Percentiles rank a stretch among this genome's conserved stretches.
Conservation (phyloP, 495 filamentous ascomycete genomes). For the Staphylotrichum tortipilum region DNA sequence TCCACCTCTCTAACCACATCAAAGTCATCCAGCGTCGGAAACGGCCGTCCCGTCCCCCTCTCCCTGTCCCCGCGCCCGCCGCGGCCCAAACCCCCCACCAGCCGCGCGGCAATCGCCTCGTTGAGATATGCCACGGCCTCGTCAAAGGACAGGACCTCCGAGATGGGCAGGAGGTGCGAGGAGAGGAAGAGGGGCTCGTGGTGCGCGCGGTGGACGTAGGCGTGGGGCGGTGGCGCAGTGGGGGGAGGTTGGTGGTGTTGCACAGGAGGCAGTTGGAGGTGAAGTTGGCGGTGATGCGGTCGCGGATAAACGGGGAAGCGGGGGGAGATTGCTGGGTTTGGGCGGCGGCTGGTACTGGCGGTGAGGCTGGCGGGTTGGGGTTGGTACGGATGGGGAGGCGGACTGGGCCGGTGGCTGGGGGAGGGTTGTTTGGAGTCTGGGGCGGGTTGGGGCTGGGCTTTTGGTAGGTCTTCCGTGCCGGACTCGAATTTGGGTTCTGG, state of each 20-base stretch:
- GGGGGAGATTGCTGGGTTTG: background rate
- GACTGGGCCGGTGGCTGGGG: too few relatives aligned
- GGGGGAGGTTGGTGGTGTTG: background rate
- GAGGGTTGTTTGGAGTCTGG: background rate
- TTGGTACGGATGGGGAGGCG: background rate
- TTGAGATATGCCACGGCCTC: slow-evolving; percentile 6
- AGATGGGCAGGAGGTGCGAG: background rate
- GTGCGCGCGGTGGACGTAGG: background rate
- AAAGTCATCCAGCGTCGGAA: slow-evolving; percentile 4
- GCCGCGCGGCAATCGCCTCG: background rate
- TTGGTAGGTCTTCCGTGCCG: too few relatives aligned
- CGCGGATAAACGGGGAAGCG: background rate
- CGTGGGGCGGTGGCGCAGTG: background rate
- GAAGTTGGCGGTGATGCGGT: background rate
- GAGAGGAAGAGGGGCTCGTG: background rate
- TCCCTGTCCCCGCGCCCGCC: background rate
- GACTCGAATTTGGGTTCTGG: too few relatives aligned
- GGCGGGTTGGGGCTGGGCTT: background rate
- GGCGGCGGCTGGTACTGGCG: background rate
- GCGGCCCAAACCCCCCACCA: background rate
- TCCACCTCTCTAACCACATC: background rate
- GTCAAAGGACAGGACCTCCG: slow-evolving; percentile 1
- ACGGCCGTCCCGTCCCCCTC: background rate
- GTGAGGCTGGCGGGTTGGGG: too few relatives aligned
- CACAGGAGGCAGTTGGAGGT: background rate